Conservation (phyloP, 1,284 basidiomycete genomes). For the Sporisorium reilianum region DNA sequence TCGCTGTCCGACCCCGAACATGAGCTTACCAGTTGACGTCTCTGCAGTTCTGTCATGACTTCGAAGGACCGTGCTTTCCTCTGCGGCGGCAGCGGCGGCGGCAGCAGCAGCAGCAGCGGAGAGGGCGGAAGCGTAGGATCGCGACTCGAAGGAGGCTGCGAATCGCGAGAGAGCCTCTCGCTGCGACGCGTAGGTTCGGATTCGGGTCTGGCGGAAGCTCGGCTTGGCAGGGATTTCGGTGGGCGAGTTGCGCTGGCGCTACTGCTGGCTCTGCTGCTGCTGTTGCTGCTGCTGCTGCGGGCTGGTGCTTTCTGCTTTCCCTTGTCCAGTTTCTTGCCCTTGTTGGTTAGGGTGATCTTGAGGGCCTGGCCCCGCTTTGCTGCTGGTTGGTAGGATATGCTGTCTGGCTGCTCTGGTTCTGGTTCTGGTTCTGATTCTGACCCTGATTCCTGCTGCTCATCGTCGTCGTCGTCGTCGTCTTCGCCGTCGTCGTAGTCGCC, state of each 20-base stretch:
- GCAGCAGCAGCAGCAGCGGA: neutral
- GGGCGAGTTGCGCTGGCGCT: neutral
- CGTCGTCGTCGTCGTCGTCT: slow-evolving; percentile 1
- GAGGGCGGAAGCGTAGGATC: neutral
- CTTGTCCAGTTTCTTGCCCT: neutral
- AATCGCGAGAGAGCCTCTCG: slow-evolving; percentile 16
- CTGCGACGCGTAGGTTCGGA: slow-evolving; percentile 22
- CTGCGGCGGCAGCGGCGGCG: neutral
- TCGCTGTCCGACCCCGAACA: neutral
- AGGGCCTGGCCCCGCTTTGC: neutral
- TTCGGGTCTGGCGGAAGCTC: neutral
- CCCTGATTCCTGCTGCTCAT: slow-evolving; percentile 6
- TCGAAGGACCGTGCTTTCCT: slow-evolving; percentile 1
- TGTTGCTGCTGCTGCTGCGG: neutral
- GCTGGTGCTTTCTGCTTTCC: slow-evolving; percentile 9
- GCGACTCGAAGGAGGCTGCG: slow-evolving; percentile 20
- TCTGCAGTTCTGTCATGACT: neutral
- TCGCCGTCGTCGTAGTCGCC: neutral
- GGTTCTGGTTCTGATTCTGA: too few relatives aligned
- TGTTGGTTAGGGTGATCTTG: neutral
- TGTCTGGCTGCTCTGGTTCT: neutral
- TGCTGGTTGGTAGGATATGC: neutral
- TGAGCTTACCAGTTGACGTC: slow-evolving; percentile 23
- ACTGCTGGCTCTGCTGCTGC: slow-evolving; percentile 1
- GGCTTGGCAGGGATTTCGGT: neutral